Percentiles rank a stretch among this genome's conserved stretches.
Evolutionary conservation across 495 filamentous ascomycete species (phyloP).

Genomic region (Penicillium lividum): DNA sequence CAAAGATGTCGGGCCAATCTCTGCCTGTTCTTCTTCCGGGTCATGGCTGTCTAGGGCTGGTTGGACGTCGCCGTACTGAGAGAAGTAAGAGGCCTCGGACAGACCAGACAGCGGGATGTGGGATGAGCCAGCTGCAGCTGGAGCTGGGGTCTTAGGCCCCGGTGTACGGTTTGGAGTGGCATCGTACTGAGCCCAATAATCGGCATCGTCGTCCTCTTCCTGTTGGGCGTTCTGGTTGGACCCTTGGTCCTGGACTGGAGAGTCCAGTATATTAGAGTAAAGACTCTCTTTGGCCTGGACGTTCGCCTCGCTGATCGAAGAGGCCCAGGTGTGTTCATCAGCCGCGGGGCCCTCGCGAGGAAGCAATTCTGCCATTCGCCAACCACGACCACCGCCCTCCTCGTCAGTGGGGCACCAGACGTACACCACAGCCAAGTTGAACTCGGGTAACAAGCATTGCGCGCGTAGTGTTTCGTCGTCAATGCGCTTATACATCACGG

Average conservation of each 20-base stretch:
- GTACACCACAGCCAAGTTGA: constrained; percentile 58
- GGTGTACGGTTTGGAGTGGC: constrained; percentile 78
- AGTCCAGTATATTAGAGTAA: constrained; percentile 40
- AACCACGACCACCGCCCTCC: constrained; percentile 67
- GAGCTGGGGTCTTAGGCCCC: constrained; percentile 62
- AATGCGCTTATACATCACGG: constrained; percentile 66
- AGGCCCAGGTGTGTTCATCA: constrained; percentile 49
- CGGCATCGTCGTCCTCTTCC: constrained; percentile 87
- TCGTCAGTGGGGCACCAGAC: constrained; percentile 71
- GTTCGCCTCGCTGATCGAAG: constrained; percentile 56
- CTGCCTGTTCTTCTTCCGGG: constrained; percentile 60
- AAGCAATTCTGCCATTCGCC: constrained; percentile 80
- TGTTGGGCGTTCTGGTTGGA: constrained; percentile 35
- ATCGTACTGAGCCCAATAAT: constrained; percentile 95
- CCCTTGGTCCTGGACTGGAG: constrained; percentile 32
- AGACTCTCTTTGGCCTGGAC: constrained; percentile 36
- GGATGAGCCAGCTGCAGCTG: constrained; percentile 31
- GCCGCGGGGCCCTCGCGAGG: constrained; percentile 50
- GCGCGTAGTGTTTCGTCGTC: constrained; percentile 87
- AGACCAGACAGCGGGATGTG: constrained; percentile 34
- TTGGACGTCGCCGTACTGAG: constrained; percentile 85
- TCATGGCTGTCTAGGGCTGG: constrained; percentile 90
- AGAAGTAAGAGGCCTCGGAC: constrained; percentile 63
- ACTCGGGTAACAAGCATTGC: constrained; percentile 55
- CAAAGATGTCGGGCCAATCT: constrained; percentile 54